Percentiles rank a stretch among this genome's conserved stretches.
phyloP scores from a whole-genome alignment of 345 rosid genomes.

The Mercurialis annua region DNA sequence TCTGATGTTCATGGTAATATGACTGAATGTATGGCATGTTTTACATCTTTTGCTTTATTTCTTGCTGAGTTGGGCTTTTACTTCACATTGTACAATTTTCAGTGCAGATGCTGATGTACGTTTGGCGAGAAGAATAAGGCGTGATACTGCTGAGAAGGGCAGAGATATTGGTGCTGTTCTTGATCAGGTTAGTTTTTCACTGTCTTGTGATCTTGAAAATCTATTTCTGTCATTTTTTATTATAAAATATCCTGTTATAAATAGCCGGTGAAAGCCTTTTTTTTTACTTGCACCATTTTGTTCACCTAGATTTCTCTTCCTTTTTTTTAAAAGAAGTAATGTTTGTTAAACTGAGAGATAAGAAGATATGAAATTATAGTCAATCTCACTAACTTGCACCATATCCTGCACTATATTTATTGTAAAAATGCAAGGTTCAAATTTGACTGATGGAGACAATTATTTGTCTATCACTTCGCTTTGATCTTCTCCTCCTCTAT shows the following conservation, averaged over 20 bases:
- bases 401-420: not conserved
- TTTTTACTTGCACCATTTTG: not conserved
- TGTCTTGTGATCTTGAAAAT: not conserved
- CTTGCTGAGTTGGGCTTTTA: slow-evolving; percentile 31
- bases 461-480: not conserved
- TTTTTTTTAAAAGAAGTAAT: not conserved
- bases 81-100: slow-evolving; percentile 42
- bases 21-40: not conserved
- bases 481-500: not conserved
- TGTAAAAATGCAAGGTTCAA: not conserved
- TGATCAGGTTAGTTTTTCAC: slow-evolving; percentile 67
- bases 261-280: not conserved
- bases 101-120: slow-evolving; percentile 99
- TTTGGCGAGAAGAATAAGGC: slow-evolving; percentile 91
- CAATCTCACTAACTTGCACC: not conserved
- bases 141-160: slow-evolving; percentile 84
- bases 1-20: not conserved
- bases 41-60: not conserved
- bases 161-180: slow-evolving; percentile 86
- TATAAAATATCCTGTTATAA: not conserved
- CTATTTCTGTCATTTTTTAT: not conserved
- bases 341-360: not conserved
- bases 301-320: not conserved
- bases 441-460: not conserved
- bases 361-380: too few relatives aligned